Evolutionary conservation across 1,284 basidiomycete species (phyloP).

Genomic region (Ceratobasidium sp.): DNA sequence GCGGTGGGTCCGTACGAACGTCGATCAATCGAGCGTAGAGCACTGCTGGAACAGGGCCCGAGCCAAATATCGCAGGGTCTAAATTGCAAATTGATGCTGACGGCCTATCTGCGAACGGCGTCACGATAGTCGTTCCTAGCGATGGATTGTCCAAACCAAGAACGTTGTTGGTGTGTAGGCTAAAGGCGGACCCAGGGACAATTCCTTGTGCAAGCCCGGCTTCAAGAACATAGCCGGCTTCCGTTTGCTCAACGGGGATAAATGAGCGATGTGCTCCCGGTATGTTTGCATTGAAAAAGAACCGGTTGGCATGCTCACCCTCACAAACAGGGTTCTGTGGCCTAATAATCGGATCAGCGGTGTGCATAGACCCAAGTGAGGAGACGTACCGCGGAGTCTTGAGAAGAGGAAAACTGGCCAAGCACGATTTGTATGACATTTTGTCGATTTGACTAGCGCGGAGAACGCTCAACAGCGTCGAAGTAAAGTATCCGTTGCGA

Average conservation of each 20-base stretch:
- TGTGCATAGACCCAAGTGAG: not conserved
- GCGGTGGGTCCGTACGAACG: not conserved
- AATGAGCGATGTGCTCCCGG: slow-evolving; percentile 9
- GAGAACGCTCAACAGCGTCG: slow-evolving; percentile 54
- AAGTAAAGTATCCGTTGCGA: slow-evolving; percentile 5
- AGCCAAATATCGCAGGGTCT: not conserved
- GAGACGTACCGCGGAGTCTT: not conserved
- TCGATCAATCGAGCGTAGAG: not conserved
- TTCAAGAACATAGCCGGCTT: not conserved
- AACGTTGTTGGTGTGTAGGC: slow-evolving; percentile 61
- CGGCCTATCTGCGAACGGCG: no score
- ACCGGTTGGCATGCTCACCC: not conserved
- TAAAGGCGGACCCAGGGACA: not conserved
- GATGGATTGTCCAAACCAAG: not conserved
- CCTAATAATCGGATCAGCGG: not conserved
- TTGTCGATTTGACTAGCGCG: slow-evolving; percentile 37
- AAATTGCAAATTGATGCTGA: no score
- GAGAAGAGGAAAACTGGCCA: not conserved
- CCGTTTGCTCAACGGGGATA: not conserved
- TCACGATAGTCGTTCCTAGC: not conserved
- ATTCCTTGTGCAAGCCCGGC: slow-evolving; percentile 22
- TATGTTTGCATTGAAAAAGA: slow-evolving; percentile 22
- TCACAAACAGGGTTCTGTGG: slow-evolving; percentile 37
- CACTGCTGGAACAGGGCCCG: not conserved
- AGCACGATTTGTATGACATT: slow-evolving; percentile 18